Percentiles rank a stretch among this genome's conserved stretches.
These are phyloP conservation scores for Dactylellina sp. DNA, from an alignment of 2,329 filamentous ascomycete species.

Conservation along the genomic window DNA sequence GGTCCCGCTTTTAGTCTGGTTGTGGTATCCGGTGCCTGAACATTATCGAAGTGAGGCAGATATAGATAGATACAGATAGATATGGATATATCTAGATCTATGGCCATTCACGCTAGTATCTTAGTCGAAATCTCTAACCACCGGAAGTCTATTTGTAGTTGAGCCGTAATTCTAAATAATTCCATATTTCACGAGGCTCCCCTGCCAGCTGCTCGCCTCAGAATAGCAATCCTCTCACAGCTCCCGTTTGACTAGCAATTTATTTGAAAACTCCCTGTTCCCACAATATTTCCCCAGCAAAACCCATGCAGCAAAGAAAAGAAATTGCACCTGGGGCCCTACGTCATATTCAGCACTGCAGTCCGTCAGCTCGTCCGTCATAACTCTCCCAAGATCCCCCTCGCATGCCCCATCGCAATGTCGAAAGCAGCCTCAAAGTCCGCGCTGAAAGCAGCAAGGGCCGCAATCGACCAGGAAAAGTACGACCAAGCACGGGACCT, in stretches of 20 bases:
- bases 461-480: constrained; percentile 80
- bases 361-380: too few relatives aligned
- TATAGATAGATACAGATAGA: too few relatives aligned
- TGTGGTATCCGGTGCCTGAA: not conserved
- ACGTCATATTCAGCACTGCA: too few relatives aligned
- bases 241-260: not conserved
- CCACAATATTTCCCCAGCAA: not conserved
- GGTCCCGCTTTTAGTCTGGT: not conserved
- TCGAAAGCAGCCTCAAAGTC: constrained; percentile 47
- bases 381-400: not conserved
- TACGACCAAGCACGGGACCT: constrained; percentile 80
- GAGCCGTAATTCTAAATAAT: too few relatives aligned
- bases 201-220: not conserved
- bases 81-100: too few relatives aligned
- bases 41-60: too few relatives aligned
- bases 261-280: not conserved
- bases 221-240: not conserved
- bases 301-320: not conserved
- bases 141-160: too few relatives aligned
- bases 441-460: constrained; percentile 82
- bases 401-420: constrained; percentile 31
- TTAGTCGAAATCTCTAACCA: too few relatives aligned
- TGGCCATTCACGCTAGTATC: too few relatives aligned
- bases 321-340: too few relatives aligned
- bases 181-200: too few relatives aligned